Conservation (phyloP, 306 rosid species). For the Casuarina cunninghamiana region DNA sequence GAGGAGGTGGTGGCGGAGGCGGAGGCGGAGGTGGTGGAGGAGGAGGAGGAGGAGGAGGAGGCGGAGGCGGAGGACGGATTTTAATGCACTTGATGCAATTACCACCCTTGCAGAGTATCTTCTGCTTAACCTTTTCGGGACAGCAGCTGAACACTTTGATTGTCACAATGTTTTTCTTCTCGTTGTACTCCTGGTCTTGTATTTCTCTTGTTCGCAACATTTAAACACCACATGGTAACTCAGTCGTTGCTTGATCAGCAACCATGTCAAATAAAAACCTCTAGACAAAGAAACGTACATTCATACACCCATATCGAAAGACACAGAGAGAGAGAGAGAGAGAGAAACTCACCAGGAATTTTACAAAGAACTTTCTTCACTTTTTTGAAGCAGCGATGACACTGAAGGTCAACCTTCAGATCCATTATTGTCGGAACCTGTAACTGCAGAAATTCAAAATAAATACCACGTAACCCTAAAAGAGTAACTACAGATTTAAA, state of each 20-base stretch:
- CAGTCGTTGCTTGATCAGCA: constrained; percentile 4
- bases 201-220: constrained; percentile 70
- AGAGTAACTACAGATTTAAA: background rate
- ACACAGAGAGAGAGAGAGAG: background rate
- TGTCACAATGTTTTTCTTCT: constrained; percentile 50
- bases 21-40: too few relatives aligned
- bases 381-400: constrained; percentile 68
- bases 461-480: background rate
- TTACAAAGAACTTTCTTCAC: constrained; percentile 71
- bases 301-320: background rate
- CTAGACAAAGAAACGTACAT: background rate
- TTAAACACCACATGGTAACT: constrained; percentile 33
- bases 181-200: constrained; percentile 63
- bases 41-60: background rate
- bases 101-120: constrained; percentile 59
- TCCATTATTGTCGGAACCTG: constrained; percentile 57
- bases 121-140: constrained; percentile 74
- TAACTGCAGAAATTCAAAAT: background rate
- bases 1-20: background rate
- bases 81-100: constrained; percentile 61
- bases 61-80: constrained; percentile 39
- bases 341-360: constrained; percentile 67
- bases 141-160: constrained; percentile 70
- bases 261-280: background rate
- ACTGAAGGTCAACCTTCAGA: constrained; percentile 74